Base-by-base conservation (phyloP, 768 basidiomycete species). In the Leucocoprinus leucothites region DNA sequence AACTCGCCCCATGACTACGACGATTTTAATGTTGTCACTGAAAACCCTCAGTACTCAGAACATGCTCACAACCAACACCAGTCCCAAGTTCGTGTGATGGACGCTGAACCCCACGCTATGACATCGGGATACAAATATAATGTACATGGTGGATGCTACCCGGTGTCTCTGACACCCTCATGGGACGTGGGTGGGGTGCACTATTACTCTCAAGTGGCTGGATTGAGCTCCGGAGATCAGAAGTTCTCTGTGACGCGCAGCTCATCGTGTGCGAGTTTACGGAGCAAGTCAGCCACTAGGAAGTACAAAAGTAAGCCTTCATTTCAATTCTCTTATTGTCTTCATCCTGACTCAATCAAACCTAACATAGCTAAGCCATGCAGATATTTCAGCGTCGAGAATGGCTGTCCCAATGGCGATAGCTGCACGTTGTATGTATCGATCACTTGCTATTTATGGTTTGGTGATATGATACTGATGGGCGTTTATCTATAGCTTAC, bases 371-470 rank as follows among this genome's bases (percentile, higher is more conserved):
- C 83, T 1, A 85, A 85, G 56, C 79, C 78, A 24, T 86, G 84
- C 67, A 82, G 78, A 63, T 85, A 80, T 63, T 82, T 73, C 61
- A 69, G 68, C 24, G 59, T 66, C 1, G 76, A 72, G 31, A 75
- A 72, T 16, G 67, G 67, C 22, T 86, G 84, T 62, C 75, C 80
- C 1, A 79, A 74, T 58, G 84, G 83, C 9, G 73, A 71, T 51
- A 71, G 67, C 18, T 86, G 84, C 58, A 84, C 81, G 25, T 86
- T 86, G 84, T 85, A 46, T 67, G 84, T 69, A 47, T 25, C 34
- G 7, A 9, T 19, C 13, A 31, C 21, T 43, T 7, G 22, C 5
- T 1, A 26, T 47, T 9, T 3, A 16, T 31, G 28, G 13, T 31
- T 22, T 45, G 28, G 47, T 43, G 43, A 35, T 24, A 31, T 53